Evolutionary conservation across 1,284 basidiomycete species (phyloP).

Genomic region (Boletellus deceptivus): DNA sequence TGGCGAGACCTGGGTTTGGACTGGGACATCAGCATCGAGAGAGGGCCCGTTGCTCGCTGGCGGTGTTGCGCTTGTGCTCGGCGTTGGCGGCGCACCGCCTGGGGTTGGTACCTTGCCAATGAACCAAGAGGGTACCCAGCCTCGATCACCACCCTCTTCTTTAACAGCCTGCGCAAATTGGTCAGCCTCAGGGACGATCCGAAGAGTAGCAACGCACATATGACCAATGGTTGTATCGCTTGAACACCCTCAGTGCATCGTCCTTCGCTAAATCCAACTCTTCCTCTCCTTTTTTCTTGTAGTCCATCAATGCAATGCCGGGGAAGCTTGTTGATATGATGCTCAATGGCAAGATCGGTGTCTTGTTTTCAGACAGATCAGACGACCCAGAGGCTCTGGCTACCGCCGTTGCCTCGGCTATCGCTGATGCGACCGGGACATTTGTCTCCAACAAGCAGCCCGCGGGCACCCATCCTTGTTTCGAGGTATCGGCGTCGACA

Average conservation of each 20-base stretch:
- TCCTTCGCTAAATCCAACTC: slow-evolving; percentile 86
- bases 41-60: slow-evolving; percentile 29
- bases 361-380: slow-evolving; percentile 47
- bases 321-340: slow-evolving; percentile 95
- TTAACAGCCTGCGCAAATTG: slow-evolving; percentile 67
- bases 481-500: slow-evolving; percentile 69
- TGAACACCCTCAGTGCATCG: slow-evolving; percentile 89
- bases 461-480: slow-evolving; percentile 88
- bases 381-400: slow-evolving; percentile 43
- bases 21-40: slow-evolving; percentile 39
- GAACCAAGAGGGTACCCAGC: slow-evolving; percentile 89
- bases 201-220: slow-evolving; percentile 55
- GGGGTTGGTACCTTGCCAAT: slow-evolving; percentile 65
- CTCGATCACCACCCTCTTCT: slow-evolving; percentile 82
- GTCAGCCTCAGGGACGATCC: slow-evolving; percentile 2
- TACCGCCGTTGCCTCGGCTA: slow-evolving; percentile 70
- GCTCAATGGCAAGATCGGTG: slow-evolving; percentile 80
- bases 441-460: slow-evolving; percentile 94
- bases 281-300: slow-evolving; percentile 86
- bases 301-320: slow-evolving; percentile 93
- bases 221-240: slow-evolving; percentile 97
- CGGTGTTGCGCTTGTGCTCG: slow-evolving; percentile 44
- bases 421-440: slow-evolving; percentile 73
- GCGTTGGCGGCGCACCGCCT: slow-evolving; percentile 54
- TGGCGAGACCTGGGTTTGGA: slow-evolving; percentile 61